phyloP scores from a whole-genome alignment of 257 asterid species.

The Ligustrum vulgare region DNA sequence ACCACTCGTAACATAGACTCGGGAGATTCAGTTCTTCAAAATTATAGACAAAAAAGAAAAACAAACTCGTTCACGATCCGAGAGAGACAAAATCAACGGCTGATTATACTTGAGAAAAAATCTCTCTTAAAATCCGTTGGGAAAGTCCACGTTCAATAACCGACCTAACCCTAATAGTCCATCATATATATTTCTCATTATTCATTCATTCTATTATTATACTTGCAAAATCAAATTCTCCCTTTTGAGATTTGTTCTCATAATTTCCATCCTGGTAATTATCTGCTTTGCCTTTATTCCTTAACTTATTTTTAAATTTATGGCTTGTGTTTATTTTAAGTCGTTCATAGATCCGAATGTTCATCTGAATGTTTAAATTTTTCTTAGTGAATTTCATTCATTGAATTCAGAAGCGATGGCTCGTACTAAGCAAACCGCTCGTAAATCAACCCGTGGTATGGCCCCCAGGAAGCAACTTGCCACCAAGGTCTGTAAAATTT shows the following conservation, averaged over 20 bases:
- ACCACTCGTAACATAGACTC: slow-evolving; percentile 19
- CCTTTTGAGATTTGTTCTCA: neutral
- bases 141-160: slow-evolving; percentile 21
- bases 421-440: slow-evolving; percentile 80
- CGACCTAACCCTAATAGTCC: slow-evolving; percentile 13
- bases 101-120: neutral
- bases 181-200: slow-evolving; percentile 12
- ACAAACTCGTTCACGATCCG: slow-evolving; percentile 49
- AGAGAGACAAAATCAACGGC: slow-evolving; percentile 21
- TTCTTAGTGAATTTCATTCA: neutral
- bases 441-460: slow-evolving; percentile 69
- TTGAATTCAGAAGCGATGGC: slow-evolving; percentile 44
- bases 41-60: slow-evolving; percentile 42
- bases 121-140: slow-evolving; percentile 25
- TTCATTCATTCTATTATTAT: neutral
- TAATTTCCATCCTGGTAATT: neutral
- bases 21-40: slow-evolving; percentile 21
- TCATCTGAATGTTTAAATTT: neutral
- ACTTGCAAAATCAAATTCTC: neutral
- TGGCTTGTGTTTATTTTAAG: neutral
- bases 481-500: slow-evolving; percentile 47
- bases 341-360: slow-evolving; percentile 8
- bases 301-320: neutral
- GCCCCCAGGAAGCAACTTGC: slow-evolving; percentile 78
- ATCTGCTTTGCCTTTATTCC: too few relatives aligned